phyloP scores from a whole-genome alignment of 495 filamentous ascomycete genomes.

The Neurospora sp. region DNA sequence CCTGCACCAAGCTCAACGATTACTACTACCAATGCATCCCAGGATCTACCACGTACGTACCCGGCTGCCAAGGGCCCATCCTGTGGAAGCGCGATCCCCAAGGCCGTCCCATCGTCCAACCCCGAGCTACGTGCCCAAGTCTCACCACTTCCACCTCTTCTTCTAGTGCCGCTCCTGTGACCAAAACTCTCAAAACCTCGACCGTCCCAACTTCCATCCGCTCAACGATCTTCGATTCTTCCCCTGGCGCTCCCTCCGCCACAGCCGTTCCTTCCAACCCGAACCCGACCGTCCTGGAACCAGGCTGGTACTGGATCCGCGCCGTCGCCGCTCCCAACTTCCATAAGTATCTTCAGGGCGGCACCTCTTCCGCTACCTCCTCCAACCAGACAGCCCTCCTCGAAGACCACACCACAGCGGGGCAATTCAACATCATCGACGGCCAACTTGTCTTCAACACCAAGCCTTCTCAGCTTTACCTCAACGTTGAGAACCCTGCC shows the following conservation, averaged over 20 bases:
- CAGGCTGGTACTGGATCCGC: constrained; percentile 42
- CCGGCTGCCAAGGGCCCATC: background rate
- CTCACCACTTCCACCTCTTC: constrained; percentile 9
- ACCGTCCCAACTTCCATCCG: constrained; percentile 2
- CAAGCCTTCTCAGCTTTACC: constrained; percentile 6
- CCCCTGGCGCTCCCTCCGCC: constrained; percentile 11
- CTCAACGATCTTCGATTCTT: background rate
- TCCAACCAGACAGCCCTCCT: constrained; percentile 23
- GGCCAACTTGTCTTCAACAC: constrained; percentile 38
- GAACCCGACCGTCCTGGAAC: constrained; percentile 31
- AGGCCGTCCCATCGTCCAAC: constrained; percentile 1
- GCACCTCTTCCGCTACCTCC: constrained; percentile 21
- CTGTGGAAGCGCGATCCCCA: background rate
- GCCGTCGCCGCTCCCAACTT: constrained; percentile 41
- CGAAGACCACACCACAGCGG: constrained; percentile 31
- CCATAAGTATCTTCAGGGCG: constrained; percentile 41
- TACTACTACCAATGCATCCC: background rate
- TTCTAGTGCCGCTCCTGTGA: constrained; percentile 2
- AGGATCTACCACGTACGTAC: constrained; percentile 9
- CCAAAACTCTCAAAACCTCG: constrained; percentile 1
- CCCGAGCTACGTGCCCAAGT: constrained; percentile 5
- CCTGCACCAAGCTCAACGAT: constrained; percentile 5
- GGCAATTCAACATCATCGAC: constrained; percentile 38
- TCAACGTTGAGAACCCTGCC: constrained; percentile 26
- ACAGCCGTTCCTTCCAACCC: constrained; percentile 22